Percentiles rank a stretch among this genome's conserved stretches.
Evolutionary conservation across 1,139 yeast species (phyloP).

Genomic region (Sugiyamaella paludigena): DNA sequence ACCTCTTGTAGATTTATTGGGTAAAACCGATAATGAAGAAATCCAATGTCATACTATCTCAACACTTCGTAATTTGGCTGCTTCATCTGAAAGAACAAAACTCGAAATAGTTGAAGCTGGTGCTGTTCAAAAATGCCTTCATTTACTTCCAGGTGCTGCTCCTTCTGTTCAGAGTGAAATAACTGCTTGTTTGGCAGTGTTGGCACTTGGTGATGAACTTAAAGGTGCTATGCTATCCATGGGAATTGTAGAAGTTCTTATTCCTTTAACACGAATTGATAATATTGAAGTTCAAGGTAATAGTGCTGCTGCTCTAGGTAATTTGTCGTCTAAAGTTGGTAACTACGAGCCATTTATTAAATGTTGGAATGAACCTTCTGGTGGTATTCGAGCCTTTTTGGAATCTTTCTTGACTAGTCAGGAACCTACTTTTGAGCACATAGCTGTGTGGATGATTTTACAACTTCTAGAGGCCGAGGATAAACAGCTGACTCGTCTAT

Average conservation of each 20-base stretch:
- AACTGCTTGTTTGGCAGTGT: slow-evolving; percentile 94
- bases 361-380: slow-evolving; percentile 77
- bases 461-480: slow-evolving; percentile 90
- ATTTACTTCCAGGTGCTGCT: slow-evolving; percentile 78
- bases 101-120: slow-evolving; percentile 91
- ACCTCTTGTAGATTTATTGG: slow-evolving; percentile 83
- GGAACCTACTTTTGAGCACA: slow-evolving; percentile 96
- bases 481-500: slow-evolving; percentile 49
- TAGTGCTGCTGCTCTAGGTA: slow-evolving; percentile 97
- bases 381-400: slow-evolving; percentile 84
- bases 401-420: slow-evolving; percentile 76
- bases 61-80: slow-evolving; percentile 91
- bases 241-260: slow-evolving; percentile 81
- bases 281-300: slow-evolving; percentile 98
- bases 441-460: slow-evolving; percentile 94
- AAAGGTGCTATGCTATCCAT: slow-evolving; percentile 81
- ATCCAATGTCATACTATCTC: slow-evolving; percentile 98
- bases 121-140: slow-evolving; percentile 91
- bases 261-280: slow-evolving; percentile 83
- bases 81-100: slow-evolving; percentile 90
- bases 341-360: slow-evolving; percentile 77
- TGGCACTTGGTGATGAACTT: slow-evolving; percentile 93
- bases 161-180: slow-evolving; percentile 92
- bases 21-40: slow-evolving; percentile 86
- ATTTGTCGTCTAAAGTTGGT: slow-evolving; percentile 83